These are phyloP conservation scores for Shiraia sp. DNA, from an alignment of 2,329 filamentous ascomycete species.

Conservation along the genomic window DNA sequence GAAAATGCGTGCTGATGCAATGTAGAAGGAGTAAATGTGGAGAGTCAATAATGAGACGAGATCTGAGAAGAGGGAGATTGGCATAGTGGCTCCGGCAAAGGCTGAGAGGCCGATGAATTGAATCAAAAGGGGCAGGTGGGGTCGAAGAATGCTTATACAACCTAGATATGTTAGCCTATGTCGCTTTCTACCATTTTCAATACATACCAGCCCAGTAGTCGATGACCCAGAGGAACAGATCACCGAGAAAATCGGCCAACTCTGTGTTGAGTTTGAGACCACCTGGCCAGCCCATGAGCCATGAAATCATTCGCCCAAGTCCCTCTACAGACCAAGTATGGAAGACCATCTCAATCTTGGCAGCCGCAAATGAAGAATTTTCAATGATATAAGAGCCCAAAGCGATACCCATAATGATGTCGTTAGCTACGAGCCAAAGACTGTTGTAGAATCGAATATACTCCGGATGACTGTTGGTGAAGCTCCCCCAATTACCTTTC, in stretches of 20 bases:
- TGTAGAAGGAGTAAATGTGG: constrained; percentile 97
- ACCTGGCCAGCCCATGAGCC: constrained; percentile 88
- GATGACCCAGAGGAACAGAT: constrained; percentile 97
- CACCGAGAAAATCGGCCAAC: constrained; percentile 88
- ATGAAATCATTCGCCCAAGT: constrained; percentile 83
- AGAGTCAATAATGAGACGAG: constrained; percentile 87
- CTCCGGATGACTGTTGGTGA: constrained; percentile 92
- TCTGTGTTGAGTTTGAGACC: constrained; percentile 95
- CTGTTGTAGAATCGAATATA: constrained; percentile 99
- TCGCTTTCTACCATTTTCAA: background rate
- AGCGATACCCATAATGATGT: constrained; percentile 97
- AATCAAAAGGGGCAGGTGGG: constrained; percentile 81
- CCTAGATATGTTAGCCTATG: constrained; percentile 49
- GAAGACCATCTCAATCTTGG: constrained; percentile 75
- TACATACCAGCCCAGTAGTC: constrained; percentile 88
- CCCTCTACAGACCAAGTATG: constrained; percentile 85
- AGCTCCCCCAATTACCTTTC: constrained; percentile 91
- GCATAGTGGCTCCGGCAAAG: constrained; percentile 95
- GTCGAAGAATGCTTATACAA: constrained; percentile 76
- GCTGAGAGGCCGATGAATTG: constrained; percentile 93
- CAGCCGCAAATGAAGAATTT: constrained; percentile 82
- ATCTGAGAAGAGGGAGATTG: constrained; percentile 93
- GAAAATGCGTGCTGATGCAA: constrained; percentile 94
- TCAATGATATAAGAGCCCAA: constrained; percentile 96
- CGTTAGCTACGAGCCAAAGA: constrained; percentile 96